A percentile compares a stretch with the other conserved stretches of the same genome.
These are phyloP conservation scores for Tricholoma saponaceum DNA, from an alignment of 768 basidiomycete genomes.

Conservation along the genomic window DNA sequence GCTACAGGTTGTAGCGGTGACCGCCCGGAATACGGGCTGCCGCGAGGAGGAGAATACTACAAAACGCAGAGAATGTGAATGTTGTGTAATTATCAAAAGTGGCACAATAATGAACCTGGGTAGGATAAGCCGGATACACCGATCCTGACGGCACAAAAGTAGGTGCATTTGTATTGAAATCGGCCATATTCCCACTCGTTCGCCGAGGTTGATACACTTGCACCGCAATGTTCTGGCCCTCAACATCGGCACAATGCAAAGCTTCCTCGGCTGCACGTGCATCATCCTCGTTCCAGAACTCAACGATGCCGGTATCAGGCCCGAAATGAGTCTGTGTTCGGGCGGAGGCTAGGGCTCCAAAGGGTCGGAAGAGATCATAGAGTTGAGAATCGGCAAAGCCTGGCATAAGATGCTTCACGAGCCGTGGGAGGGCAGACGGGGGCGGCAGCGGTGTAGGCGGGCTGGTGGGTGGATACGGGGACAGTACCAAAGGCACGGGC, in stretches of 20 bases:
- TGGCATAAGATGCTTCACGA: conserved; percentile 80
- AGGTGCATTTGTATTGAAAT: conserved; percentile 73
- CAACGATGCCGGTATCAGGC: conserved; percentile 71
- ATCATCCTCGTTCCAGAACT: conserved; percentile 88
- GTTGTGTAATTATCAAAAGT: neutral
- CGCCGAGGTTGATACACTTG: conserved; percentile 71
- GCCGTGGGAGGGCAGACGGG: conserved; percentile 70
- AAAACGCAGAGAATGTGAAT: neutral
- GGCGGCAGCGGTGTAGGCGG: conserved; percentile 74
- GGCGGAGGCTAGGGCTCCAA: conserved; percentile 77
- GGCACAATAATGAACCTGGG: conserved; percentile 39
- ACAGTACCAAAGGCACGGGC: conserved; percentile 61
- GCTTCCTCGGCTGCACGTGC: conserved; percentile 74
- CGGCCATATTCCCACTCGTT: conserved; percentile 47
- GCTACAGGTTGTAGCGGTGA: conserved; percentile 41
- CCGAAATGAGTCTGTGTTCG: conserved; percentile 74
- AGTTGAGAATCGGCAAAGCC: conserved; percentile 66
- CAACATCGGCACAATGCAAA: conserved; percentile 80
- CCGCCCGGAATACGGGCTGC: conserved; percentile 43
- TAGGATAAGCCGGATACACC: conserved; percentile 55
- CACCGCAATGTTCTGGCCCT: conserved; percentile 81
- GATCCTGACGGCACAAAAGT: conserved; percentile 71
- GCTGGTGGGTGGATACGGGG: conserved; percentile 78
- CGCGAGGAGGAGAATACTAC: conserved; percentile 65
- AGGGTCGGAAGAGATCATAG: conserved; percentile 83